Conservation (phyloP, 768 basidiomycete species). For the Kwoniella bestiolae region DNA sequence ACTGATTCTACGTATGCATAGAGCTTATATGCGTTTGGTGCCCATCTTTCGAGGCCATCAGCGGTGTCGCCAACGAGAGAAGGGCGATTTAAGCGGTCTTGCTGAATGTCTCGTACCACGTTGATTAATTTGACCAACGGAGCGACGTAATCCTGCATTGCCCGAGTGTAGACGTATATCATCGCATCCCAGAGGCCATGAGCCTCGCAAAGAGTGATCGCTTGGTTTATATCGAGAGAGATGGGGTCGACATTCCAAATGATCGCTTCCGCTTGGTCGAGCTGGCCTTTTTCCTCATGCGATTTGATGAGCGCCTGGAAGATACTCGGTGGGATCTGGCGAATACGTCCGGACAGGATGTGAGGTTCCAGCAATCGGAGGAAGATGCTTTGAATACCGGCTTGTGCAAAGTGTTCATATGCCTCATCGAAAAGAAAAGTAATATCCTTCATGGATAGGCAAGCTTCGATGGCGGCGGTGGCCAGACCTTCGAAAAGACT, state of each 20-base stretch:
- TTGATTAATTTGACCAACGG: slow-evolving; percentile 83
- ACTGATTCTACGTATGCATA: slow-evolving; percentile 83
- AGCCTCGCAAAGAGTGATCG: slow-evolving; percentile 79
- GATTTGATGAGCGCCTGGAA: slow-evolving; percentile 80
- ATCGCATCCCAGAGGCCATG: slow-evolving; percentile 89
- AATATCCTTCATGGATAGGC: slow-evolving; percentile 75
- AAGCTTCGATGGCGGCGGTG: slow-evolving; percentile 62
- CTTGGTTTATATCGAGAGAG: slow-evolving; percentile 91
- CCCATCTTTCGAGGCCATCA: slow-evolving; percentile 63
- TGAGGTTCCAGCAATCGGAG: slow-evolving; percentile 79
- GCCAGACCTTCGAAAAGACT: slow-evolving; percentile 88
- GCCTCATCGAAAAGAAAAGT: slow-evolving; percentile 92
- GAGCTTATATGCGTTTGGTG: slow-evolving; percentile 84
- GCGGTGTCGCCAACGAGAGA: slow-evolving; percentile 30
- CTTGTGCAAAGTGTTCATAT: slow-evolving; percentile 83
- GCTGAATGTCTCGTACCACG: slow-evolving; percentile 72
- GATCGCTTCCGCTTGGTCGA: slow-evolving; percentile 79
- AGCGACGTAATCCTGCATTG: slow-evolving; percentile 82
- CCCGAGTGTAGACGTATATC: slow-evolving; percentile 88
- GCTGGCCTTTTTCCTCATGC: slow-evolving; percentile 72
- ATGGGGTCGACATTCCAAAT: slow-evolving; percentile 96
- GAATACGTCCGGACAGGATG: slow-evolving; percentile 74
- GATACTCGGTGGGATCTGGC: slow-evolving; percentile 79
- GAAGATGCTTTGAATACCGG: slow-evolving; percentile 83
- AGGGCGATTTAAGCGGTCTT: slow-evolving; percentile 59